These are phyloP conservation scores for Aspergillus sp. DNA, from an alignment of 2,329 filamentous ascomycete species.

Conservation along the genomic window DNA sequence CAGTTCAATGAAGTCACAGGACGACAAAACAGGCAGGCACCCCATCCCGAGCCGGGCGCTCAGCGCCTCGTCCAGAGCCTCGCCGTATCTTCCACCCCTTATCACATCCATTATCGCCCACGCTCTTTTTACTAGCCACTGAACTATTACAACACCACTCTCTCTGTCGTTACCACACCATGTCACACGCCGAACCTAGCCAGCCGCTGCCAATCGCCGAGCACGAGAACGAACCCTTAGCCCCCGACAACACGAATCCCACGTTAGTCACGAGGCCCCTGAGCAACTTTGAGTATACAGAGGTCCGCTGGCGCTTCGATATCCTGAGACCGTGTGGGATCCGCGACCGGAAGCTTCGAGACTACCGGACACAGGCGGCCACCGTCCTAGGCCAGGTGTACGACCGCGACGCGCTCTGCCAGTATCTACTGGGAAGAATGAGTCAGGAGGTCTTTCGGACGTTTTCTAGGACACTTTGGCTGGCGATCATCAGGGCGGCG, in stretches of 20 bases:
- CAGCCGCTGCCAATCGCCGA: too few relatives aligned
- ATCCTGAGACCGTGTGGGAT: too few relatives aligned
- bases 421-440: background rate
- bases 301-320: too few relatives aligned
- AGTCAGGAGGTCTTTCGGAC: background rate
- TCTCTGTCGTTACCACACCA: too few relatives aligned
- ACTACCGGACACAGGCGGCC: too few relatives aligned
- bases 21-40: background rate
- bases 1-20: background rate
- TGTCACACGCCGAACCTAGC: too few relatives aligned
- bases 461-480: background rate
- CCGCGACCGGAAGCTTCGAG: too few relatives aligned
- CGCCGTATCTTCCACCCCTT: background rate
- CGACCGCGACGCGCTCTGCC: background rate
- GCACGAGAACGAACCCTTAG: too few relatives aligned
- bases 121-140: background rate
- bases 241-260: too few relatives aligned
- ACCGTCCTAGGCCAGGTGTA: background rate
- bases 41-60: background rate
- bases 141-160: too few relatives aligned
- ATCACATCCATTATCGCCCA: background rate
- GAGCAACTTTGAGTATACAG: too few relatives aligned
- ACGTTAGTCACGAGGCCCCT: too few relatives aligned
- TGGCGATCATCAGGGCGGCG: background rate
- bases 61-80: background rate